These are phyloP conservation scores for Gonium pectorale DNA, from an alignment of 139 green algal genomes.

Conservation along the genomic window DNA sequence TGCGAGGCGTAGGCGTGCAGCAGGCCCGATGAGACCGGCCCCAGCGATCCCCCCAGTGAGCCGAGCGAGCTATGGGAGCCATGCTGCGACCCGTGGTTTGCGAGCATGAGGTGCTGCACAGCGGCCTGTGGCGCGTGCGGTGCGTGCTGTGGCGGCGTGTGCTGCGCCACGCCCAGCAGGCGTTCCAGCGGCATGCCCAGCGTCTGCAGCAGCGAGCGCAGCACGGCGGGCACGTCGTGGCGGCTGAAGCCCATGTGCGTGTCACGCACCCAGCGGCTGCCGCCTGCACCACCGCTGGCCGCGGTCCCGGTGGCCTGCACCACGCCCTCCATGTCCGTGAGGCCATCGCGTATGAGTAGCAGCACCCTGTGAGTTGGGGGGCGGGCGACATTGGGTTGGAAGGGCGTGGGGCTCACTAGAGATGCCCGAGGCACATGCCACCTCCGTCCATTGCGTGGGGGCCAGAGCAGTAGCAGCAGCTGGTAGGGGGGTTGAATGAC, in stretches of 20 bases:
- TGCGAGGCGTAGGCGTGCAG: too few species aligned
- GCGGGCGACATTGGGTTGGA: too few species aligned
- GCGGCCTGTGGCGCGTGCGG: too few species aligned
- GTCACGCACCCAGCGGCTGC: conserved; percentile 45
- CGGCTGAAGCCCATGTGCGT: conserved; percentile 29
- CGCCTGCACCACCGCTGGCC: conserved; percentile 27
- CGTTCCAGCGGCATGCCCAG: conserved; percentile 24
- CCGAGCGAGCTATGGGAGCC: too few species aligned
- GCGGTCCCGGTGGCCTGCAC: background rate
- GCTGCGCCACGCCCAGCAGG: background rate
- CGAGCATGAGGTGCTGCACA: too few species aligned
- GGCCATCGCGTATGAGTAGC: conserved; percentile 11
- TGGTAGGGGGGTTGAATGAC: too few species aligned
- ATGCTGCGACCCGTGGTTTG: too few species aligned
- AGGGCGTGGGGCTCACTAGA: background rate
- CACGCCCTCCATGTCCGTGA: conserved; percentile 31
- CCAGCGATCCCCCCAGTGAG: too few species aligned
- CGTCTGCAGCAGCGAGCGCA: conserved; percentile 37
- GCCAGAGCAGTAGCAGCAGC: too few species aligned
- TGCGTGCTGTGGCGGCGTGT: background rate
- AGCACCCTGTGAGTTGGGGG: background rate
- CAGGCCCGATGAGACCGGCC: too few species aligned
- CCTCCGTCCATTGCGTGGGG: too few species aligned
- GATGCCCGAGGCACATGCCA: too few species aligned
- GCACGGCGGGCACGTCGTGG: conserved; percentile 35